Evolutionary conservation across 1,284 basidiomycete species (phyloP), one percentile per base, ranked within the genome.

Genomic region (Cryptococcus deneoformans): DNA sequence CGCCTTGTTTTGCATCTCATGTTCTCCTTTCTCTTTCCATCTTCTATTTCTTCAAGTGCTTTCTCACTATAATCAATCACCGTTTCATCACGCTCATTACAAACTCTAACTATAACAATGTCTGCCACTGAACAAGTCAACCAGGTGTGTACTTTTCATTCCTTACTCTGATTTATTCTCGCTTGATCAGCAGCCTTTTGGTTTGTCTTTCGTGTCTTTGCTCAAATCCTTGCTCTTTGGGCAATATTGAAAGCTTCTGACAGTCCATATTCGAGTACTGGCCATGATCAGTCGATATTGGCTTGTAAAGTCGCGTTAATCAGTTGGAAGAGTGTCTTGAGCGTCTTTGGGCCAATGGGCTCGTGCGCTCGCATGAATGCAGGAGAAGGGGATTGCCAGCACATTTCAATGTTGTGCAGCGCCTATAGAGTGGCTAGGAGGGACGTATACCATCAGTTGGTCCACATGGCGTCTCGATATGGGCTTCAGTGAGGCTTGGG

Each of bases 71-170:
- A 5, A 16, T 48, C 10, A n/a, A n/a, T 29, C 9, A 34, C 36
- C 44, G 11, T 45, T 46, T 39, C 35, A 35, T 54, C 46, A 49
- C 42, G 20, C 24, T n/a, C 14, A 29, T 35, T 39, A 48, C 16
- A 53, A 48, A 52, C 20, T 20, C 20, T 45, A 36, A 46, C 45
- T 42, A 46, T 20, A 35, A 24, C 53, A n/a, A 61, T 61, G 60
- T 61, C 60, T 48, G 49, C 49, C 49, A 45, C 39, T 53, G 57
- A 56, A 50, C 42, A 61, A 46, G 44, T 46, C 50, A 48, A 53
- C 51, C 53, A 55, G 49, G 60, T 61, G 47, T 58, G 60, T 56
- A 37, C 20, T 12, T 35, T 46, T 37, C 35, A 10, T 37, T 14
- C 35, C 37, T 20, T 11, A 20, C 20, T 20, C 20, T 40, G 7